Percentiles rank a stretch among this genome's conserved stretches.
These are phyloP conservation scores for Endocalyx cinctus DNA, from an alignment of 2,329 filamentous ascomycete genomes.

Conservation along the genomic window DNA sequence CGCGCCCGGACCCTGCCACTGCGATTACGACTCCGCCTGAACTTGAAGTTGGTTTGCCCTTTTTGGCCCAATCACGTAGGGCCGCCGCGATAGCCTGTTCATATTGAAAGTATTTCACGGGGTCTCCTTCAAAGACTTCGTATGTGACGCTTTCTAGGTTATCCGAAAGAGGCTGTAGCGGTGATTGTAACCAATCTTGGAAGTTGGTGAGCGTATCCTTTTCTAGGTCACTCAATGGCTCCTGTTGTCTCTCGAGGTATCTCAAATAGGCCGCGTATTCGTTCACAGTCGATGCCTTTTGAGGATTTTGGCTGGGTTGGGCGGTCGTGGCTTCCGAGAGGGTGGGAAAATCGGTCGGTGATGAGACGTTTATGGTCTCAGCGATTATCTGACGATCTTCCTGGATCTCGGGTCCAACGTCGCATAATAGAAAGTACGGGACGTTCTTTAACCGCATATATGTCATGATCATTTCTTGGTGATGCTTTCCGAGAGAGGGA, in stretches of 20 bases:
- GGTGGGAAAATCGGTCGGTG: slow-evolving; percentile 56
- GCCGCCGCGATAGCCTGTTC: slow-evolving; percentile 79
- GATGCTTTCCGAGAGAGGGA: slow-evolving; percentile 56
- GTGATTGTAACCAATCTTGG: slow-evolving; percentile 95
- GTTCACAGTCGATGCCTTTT: slow-evolving; percentile 28
- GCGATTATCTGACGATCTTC: too few relatives aligned
- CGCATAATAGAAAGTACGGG: slow-evolving; percentile 60
- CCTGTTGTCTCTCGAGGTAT: slow-evolving; percentile 79
- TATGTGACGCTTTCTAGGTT: slow-evolving; percentile 97
- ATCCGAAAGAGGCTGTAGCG: slow-evolving; percentile 88
- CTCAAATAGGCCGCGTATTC: slow-evolving; percentile 73
- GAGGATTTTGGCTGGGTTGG: slow-evolving; percentile 35
- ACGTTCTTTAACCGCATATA: slow-evolving; percentile 62
- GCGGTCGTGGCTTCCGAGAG: slow-evolving; percentile 59
- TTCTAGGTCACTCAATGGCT: slow-evolving; percentile 50
- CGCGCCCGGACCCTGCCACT: slow-evolving; percentile 88
- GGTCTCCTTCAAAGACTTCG: slow-evolving; percentile 97
- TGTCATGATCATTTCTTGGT: slow-evolving; percentile 56
- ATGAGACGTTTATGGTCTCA: not conserved
- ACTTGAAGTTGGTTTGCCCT: slow-evolving; percentile 70
- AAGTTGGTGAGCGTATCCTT: slow-evolving; percentile 49
- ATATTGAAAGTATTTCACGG: slow-evolving; percentile 96
- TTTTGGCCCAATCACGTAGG: slow-evolving; percentile 69
- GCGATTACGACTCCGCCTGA: slow-evolving; percentile 75
- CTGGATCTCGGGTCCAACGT: slow-evolving; percentile 50